Percentiles rank a stretch among this genome's conserved stretches.
These are phyloP conservation scores for Elsinoe necatrix DNA, from an alignment of 2,329 filamentous ascomycete species.

Conservation along the genomic window DNA sequence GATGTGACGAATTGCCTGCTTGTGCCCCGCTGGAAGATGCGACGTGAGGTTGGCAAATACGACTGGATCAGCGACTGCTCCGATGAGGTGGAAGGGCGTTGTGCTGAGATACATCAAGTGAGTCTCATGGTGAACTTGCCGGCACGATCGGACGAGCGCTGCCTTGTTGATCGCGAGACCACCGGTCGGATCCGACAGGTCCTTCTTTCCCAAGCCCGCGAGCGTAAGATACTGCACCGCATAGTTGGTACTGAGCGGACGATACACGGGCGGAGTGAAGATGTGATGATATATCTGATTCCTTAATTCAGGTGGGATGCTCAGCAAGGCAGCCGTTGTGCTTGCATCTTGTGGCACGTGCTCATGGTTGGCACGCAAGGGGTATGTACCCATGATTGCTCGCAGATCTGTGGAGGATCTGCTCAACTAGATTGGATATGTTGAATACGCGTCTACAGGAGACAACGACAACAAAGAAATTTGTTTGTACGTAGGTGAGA, in stretches of 20 bases:
- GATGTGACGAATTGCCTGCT: constrained; percentile 27
- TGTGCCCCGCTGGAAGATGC: constrained; percentile 20
- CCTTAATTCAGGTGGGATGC: constrained; percentile 18
- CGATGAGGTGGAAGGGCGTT: constrained; percentile 25
- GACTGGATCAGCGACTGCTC: constrained; percentile 23
- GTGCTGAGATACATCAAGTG: constrained; percentile 26
- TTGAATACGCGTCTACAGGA: not conserved
- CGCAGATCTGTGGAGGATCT: constrained; percentile 6
- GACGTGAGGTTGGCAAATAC: constrained; percentile 24
- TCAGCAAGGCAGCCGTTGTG: constrained; percentile 14
- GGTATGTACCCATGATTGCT: not conserved
- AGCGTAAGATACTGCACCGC: not conserved
- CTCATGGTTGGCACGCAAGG: not conserved
- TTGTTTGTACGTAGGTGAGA: not conserved
- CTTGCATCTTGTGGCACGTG: constrained; percentile 7
- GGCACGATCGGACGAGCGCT: constrained; percentile 13
- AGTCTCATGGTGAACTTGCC: constrained; percentile 15
- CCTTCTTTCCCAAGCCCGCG: constrained; percentile 6
- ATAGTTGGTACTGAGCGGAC: not conserved
- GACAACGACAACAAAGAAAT: constrained; percentile 6
- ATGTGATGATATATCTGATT: constrained; percentile 19
- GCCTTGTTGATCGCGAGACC: not conserved
- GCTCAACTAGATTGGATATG: not conserved
- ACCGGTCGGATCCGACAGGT: not conserved
- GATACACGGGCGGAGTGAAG: constrained; percentile 12